These are phyloP conservation scores for Chalciporus sp. DNA, from an alignment of 1,284 basidiomycete genomes.

Conservation along the genomic window DNA sequence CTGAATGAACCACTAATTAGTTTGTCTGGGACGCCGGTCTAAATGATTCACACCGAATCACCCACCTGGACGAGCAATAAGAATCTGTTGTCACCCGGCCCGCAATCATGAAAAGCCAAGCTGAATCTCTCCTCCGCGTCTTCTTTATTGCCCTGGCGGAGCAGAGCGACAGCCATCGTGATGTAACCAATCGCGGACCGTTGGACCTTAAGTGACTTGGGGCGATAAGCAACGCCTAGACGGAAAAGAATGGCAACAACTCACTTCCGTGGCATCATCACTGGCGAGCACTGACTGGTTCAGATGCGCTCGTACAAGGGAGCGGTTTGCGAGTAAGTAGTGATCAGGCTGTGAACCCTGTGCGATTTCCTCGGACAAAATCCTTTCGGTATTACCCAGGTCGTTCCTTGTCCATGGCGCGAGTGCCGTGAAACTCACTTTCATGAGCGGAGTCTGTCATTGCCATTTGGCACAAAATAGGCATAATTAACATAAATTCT, in stretches of 20 bases:
- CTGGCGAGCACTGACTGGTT: neutral
- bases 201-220: neutral
- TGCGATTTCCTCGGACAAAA: too few species aligned
- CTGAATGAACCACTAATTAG: neutral
- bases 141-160: neutral
- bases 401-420: neutral
- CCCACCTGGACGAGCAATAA: neutral
- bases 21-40: too few species aligned
- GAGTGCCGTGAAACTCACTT: neutral
- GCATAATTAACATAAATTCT: neutral
- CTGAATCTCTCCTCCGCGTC: neutral
- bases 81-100: neutral
- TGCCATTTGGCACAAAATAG: neutral
- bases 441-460: neutral
- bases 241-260: neutral
- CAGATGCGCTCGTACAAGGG: neutral
- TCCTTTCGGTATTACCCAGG: neutral
- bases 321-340: neutral
- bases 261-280: neutral
- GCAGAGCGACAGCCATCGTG: neutral
- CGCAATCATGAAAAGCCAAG: neutral
- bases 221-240: neutral
- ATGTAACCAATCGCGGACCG: neutral
- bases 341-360: too few species aligned
- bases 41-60: too few species aligned